phyloP scores from a whole-genome alignment of 208 protist genomes.

The Trypanosoma melophagium region DNA sequence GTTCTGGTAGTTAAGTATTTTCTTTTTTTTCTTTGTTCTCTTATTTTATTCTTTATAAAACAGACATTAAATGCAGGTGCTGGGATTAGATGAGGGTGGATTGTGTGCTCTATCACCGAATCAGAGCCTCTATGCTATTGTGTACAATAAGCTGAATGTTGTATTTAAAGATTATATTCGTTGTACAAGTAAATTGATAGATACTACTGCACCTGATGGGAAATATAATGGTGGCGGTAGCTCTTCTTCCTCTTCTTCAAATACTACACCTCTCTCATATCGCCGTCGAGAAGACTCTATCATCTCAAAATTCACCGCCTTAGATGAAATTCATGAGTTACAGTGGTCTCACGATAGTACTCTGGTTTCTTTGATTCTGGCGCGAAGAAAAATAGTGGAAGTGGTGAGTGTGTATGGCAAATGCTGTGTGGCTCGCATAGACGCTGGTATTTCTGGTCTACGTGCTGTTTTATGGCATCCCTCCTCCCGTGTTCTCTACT shows the following conservation, averaged over 20 bases:
- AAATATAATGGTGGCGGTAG: not conserved
- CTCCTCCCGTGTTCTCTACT: constrained; percentile 31
- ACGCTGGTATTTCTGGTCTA: constrained; percentile 23
- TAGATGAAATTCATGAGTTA: constrained; percentile 30
- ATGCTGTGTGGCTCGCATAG: constrained; percentile 31
- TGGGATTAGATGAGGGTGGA: constrained; percentile 23
- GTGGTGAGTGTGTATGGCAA: constrained; percentile 35
- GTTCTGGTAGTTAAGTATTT: not conserved
- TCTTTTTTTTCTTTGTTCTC: not conserved
- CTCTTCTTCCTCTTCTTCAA: not conserved
- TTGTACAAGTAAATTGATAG: constrained; percentile 11
- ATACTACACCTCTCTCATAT: not conserved
- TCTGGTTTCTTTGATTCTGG: constrained; percentile 20
- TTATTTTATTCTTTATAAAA: not conserved
- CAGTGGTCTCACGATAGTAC: constrained; percentile 32
- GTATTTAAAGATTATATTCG: constrained; percentile 33
- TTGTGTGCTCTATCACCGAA: constrained; percentile 29
- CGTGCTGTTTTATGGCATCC: constrained; percentile 30
- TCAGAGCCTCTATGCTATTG: constrained; percentile 26
- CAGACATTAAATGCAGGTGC: constrained; percentile 17
- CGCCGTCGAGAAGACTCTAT: constrained; percentile 4
- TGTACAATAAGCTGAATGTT: constrained; percentile 25
- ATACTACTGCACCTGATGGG: not conserved
- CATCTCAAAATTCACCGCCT: constrained; percentile 19
- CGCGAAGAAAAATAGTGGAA: constrained; percentile 15